Conservation (phyloP, 2,329 filamentous ascomycete species). For the Alternaria sp. region DNA sequence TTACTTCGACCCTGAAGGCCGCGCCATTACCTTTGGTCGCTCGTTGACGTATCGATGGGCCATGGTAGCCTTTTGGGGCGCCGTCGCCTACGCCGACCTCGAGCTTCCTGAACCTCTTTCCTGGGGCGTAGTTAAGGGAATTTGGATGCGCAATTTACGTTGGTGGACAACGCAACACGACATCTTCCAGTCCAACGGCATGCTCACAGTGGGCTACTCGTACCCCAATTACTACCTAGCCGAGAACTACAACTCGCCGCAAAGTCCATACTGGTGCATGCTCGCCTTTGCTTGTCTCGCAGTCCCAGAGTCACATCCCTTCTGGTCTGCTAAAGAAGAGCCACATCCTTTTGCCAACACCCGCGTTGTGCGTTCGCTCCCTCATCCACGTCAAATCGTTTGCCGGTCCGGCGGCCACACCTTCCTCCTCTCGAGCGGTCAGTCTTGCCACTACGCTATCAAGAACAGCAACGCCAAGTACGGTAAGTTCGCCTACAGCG, state of each 20-base stretch:
- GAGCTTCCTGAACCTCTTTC: constrained; percentile 75
- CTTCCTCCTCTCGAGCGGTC: constrained; percentile 74
- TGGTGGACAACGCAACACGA: constrained; percentile 81
- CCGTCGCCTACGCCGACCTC: constrained; percentile 77
- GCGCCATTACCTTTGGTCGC: constrained; percentile 78
- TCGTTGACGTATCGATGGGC: constrained; percentile 84
- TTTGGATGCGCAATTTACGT: constrained; percentile 75
- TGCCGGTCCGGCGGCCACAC: constrained; percentile 76
- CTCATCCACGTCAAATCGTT: constrained; percentile 77
- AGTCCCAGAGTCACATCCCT: constrained; percentile 73
- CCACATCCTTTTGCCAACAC: constrained; percentile 63
- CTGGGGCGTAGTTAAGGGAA: constrained; percentile 81
- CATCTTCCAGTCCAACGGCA: constrained; percentile 78
- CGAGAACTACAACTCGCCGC: constrained; percentile 84
- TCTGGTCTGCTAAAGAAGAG: constrained; percentile 76
- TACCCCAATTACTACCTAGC: constrained; percentile 84
- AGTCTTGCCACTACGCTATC: constrained; percentile 84
- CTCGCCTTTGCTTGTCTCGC: constrained; percentile 78
- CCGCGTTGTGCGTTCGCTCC: constrained; percentile 67
- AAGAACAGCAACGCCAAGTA: constrained; percentile 85
- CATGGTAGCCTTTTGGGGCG: constrained; percentile 85
- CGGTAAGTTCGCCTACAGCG: constrained; percentile 79
- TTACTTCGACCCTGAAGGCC: constrained; percentile 76
- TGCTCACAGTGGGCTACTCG: constrained; percentile 77
- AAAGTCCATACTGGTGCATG: constrained; percentile 78